Percentiles rank a stretch among this genome's conserved stretches.
These are phyloP conservation scores for Debaryomyces psychrophilus DNA, from an alignment of 1,139 yeast genomes.

Conservation along the genomic window DNA sequence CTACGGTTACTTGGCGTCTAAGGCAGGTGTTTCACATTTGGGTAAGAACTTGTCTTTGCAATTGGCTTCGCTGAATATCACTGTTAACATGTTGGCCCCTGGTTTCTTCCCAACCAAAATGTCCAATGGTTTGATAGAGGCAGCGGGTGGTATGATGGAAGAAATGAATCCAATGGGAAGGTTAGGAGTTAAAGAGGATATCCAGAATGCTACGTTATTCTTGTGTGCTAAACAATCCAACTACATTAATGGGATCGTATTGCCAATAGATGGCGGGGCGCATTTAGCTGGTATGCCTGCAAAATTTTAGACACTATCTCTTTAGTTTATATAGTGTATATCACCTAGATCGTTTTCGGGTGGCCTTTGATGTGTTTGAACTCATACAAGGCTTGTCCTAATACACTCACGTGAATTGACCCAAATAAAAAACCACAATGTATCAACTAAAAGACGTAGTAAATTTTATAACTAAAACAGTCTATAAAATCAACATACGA, in stretches of 20 bases:
- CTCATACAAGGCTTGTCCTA: neutral
- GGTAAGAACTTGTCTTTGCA: slow-evolving; percentile 65
- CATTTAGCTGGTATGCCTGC: slow-evolving; percentile 27
- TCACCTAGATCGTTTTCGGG: neutral
- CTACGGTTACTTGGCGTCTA: slow-evolving; percentile 74
- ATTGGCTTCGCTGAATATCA: slow-evolving; percentile 67
- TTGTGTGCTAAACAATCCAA: slow-evolving; percentile 61
- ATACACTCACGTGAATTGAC: slow-evolving; percentile 2
- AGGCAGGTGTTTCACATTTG: slow-evolving; percentile 76
- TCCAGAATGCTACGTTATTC: slow-evolving; percentile 61
- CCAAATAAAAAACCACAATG: neutral
- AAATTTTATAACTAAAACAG: neutral
- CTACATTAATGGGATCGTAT: slow-evolving; percentile 69
- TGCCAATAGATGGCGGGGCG: slow-evolving; percentile 78
- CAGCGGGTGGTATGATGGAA: slow-evolving; percentile 54
- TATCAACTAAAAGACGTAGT: neutral
- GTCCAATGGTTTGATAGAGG: slow-evolving; percentile 66
- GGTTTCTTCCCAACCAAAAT: slow-evolving; percentile 81
- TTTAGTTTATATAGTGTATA: neutral
- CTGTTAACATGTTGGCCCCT: slow-evolving; percentile 72
- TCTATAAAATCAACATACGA: neutral
- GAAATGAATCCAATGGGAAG: slow-evolving; percentile 64
- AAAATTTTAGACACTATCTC: slow-evolving; percentile 1
- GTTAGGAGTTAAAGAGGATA: slow-evolving; percentile 64
- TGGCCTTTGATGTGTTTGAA: neutral